Percentiles rank a stretch among this genome's conserved stretches.
These are phyloP conservation scores for Candida loeiensis DNA, from an alignment of 805 yeast species.

Conservation along the genomic window DNA sequence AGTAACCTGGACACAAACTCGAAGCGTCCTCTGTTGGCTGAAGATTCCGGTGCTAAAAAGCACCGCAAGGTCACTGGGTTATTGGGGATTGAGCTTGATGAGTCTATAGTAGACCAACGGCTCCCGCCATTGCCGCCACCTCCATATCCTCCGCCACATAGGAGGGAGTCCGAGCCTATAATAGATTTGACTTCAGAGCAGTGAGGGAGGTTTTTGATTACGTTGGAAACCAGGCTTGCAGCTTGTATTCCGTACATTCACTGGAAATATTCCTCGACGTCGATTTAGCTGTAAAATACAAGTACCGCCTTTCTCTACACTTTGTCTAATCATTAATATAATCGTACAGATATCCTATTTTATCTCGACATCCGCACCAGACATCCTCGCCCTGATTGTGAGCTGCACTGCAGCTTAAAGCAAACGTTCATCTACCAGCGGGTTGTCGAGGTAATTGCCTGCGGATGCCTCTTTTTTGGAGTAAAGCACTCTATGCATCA, in stretches of 20 bases:
- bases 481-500: not conserved
- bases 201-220: too few species aligned
- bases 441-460: not conserved
- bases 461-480: too few species aligned
- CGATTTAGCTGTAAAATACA: too few species aligned
- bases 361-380: not conserved
- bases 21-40: not conserved
- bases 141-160: not conserved
- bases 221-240: too few species aligned
- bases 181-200: not conserved
- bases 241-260: too few species aligned
- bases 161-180: not conserved
- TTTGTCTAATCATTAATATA: not conserved
- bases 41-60: constrained; percentile 9
- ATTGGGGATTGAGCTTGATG: constrained; percentile 21
- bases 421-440: not conserved
- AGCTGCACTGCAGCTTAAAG: constrained; percentile 4
- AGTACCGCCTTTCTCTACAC: not conserved
- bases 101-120: not conserved
- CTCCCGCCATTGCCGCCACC: not conserved
- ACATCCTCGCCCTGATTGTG: not conserved
- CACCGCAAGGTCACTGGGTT: constrained; percentile 19
- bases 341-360: constrained; percentile 2
- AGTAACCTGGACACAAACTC: too few species aligned
- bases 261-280: too few species aligned